Conservation (phyloP, 495 filamentous ascomycete genomes). For the Oidiodendron maius region DNA sequence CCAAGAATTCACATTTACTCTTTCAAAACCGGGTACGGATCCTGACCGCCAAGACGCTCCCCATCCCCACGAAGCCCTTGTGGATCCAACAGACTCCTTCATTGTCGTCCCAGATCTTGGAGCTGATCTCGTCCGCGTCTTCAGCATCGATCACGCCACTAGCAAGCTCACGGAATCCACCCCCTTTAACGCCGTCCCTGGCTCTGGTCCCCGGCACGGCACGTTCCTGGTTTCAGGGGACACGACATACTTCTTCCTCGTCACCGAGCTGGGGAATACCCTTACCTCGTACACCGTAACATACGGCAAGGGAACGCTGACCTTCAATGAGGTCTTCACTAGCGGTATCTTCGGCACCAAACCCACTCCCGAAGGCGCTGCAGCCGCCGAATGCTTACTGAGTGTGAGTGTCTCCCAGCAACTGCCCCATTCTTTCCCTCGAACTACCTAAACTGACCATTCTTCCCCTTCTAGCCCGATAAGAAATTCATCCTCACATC, state of each 20-base stretch:
- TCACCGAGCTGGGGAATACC: conserved; percentile 55
- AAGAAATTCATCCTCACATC: conserved; percentile 54
- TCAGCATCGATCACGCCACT: conserved; percentile 40
- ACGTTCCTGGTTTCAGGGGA: conserved; percentile 45
- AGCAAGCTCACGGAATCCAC: conserved; percentile 27
- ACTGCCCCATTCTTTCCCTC: no score
- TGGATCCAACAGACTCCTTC: conserved; percentile 64
- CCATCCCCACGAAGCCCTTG: conserved; percentile 64
- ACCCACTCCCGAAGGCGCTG: conserved; percentile 30
- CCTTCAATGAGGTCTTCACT: conserved; percentile 37
- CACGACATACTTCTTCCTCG: conserved; percentile 53
- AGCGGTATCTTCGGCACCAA: conserved; percentile 33
- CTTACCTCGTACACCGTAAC: conserved; percentile 52
- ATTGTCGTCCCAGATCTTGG: conserved; percentile 67
- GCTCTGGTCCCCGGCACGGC: conserved; percentile 64
- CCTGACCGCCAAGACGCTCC: conserved; percentile 53
- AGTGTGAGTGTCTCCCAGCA: conserved; percentile 27
- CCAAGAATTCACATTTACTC: conserved; percentile 46
- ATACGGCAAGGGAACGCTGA: conserved; percentile 42
- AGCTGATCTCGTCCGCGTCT: conserved; percentile 63
- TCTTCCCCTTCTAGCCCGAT: conserved; percentile 47
- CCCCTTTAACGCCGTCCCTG: conserved; percentile 31
- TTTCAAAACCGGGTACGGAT: conserved; percentile 40
- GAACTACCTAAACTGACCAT: no score
- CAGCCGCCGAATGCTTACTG: conserved; percentile 53